These are phyloP conservation scores for Phaeosphaeria sp. DNA, from an alignment of 2,329 filamentous ascomycete genomes.

Conservation along the genomic window DNA sequence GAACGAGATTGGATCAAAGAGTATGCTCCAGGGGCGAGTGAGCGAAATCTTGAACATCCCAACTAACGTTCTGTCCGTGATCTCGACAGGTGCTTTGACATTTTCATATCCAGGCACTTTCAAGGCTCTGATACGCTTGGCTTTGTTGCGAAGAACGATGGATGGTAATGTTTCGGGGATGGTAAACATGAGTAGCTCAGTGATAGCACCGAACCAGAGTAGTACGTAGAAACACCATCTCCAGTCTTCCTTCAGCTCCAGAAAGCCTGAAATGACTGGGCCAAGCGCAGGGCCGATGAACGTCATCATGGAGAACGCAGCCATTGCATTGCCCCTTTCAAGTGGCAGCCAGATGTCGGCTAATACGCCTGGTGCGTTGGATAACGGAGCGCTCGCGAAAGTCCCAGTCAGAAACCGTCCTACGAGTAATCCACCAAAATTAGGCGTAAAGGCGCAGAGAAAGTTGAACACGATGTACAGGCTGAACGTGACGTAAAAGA, in stretches of 20 bases:
- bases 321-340: background rate
- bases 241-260: background rate
- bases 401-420: background rate
- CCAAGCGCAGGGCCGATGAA: background rate
- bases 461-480: background rate
- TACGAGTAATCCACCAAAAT: background rate
- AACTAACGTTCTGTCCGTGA: background rate
- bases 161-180: background rate
- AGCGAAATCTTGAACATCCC: background rate
- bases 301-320: background rate
- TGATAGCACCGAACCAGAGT: background rate
- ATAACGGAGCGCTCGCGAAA: background rate
- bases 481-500: background rate
- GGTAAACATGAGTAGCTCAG: background rate
- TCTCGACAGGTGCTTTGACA: background rate
- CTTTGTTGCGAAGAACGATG: background rate
- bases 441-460: background rate
- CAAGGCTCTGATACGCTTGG: background rate
- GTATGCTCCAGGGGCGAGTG: background rate
- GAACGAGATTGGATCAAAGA: background rate
- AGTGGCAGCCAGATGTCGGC: background rate
- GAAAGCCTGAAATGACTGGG: background rate
- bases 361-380: background rate
- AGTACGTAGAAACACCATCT: background rate
- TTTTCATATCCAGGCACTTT: background rate